These are phyloP conservation scores for Prosopis cineraria DNA, from an alignment of 306 rosid genomes.

Conservation along the genomic window DNA sequence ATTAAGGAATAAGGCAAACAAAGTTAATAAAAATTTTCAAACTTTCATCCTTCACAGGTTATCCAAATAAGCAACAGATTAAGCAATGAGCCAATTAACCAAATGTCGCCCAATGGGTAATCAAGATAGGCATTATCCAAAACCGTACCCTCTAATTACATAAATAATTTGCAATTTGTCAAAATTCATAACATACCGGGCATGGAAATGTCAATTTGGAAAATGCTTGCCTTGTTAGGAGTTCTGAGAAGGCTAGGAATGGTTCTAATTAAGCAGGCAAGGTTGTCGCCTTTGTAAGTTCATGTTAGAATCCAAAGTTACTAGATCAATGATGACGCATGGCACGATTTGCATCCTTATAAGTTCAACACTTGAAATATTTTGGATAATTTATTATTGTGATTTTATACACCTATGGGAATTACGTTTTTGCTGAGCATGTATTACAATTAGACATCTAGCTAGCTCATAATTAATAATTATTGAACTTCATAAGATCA, in stretches of 20 bases:
- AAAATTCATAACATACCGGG: constrained; percentile 52
- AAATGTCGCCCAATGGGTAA: no score
- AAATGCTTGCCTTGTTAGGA: constrained; percentile 88
- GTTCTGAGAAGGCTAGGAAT: constrained; percentile 86
- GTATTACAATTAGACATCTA: no score
- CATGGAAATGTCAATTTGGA: constrained; percentile 86
- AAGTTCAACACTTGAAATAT: no score
- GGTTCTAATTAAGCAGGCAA: constrained; percentile 64
- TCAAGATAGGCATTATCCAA: not conserved
- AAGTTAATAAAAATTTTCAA: constrained; percentile 24
- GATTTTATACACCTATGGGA: no score
- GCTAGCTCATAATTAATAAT: no score
- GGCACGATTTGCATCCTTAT: no score
- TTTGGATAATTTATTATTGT: no score
- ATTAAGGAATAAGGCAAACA: constrained; percentile 2
- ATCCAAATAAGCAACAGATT: not conserved
- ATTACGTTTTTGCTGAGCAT: no score
- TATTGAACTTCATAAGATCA: no score
- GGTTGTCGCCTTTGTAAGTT: constrained; percentile 66
- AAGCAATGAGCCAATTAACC: no score
- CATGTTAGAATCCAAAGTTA: no score
- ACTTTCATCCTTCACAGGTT: not conserved
- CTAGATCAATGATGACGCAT: no score
- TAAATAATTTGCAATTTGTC: not conserved
- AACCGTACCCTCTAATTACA: constrained; percentile 25